phyloP scores from a whole-genome alignment of 805 yeast genomes.

The Ogataea pini region DNA sequence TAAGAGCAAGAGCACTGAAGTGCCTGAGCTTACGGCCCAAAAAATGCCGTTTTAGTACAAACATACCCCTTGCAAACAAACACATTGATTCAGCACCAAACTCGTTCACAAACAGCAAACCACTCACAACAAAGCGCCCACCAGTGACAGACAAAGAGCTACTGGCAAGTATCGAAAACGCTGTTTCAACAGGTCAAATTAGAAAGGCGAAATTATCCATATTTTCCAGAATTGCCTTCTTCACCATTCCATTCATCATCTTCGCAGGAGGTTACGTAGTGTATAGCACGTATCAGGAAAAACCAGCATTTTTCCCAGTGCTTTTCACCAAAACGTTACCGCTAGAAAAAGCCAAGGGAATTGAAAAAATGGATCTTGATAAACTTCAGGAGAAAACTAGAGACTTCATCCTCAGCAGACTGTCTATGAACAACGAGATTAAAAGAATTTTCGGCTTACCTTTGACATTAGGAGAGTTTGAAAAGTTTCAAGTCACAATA shows the following conservation, averaged over 20 bases:
- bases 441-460: constrained; percentile 35
- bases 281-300: constrained; percentile 31
- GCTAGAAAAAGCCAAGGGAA: constrained; percentile 27
- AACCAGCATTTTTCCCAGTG: constrained; percentile 37
- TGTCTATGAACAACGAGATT: constrained; percentile 35
- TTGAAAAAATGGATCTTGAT: constrained; percentile 33
- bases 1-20: not conserved
- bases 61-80: not conserved
- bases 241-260: constrained; percentile 25
- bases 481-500: constrained; percentile 32
- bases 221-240: constrained; percentile 19
- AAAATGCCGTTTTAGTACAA: not conserved
- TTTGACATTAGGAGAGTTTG: constrained; percentile 30
- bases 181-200: constrained; percentile 19
- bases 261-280: constrained; percentile 30
- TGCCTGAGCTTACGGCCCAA: not conserved
- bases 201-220: constrained; percentile 18
- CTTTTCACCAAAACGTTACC: constrained; percentile 31
- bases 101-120: constrained; percentile 7
- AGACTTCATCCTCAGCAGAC: constrained; percentile 28
- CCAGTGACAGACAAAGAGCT: constrained; percentile 7
- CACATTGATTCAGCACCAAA: not conserved
- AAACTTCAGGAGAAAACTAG: constrained; percentile 28
- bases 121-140: constrained; percentile 17
- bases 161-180: constrained; percentile 20